phyloP scores from a whole-genome alignment of 352 stramenopile genomes.

The Phytophthora chlamydospora region DNA sequence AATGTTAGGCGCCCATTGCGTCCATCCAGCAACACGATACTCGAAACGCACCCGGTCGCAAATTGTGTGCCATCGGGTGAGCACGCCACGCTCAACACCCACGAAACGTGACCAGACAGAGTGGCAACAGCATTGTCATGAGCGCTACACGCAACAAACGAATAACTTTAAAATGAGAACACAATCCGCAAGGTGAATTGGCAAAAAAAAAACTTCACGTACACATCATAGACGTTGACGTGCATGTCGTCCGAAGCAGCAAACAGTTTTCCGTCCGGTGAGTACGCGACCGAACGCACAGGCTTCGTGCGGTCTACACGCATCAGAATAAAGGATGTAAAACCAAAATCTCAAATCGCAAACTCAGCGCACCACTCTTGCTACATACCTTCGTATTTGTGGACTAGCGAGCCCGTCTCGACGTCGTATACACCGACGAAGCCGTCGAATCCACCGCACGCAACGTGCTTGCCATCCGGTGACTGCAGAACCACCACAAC shows the following conservation, averaged over 20 bases:
- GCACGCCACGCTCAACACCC: slow-evolving; percentile 87
- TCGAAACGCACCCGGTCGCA: slow-evolving; percentile 67
- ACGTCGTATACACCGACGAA: slow-evolving; percentile 89
- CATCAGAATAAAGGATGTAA: not conserved
- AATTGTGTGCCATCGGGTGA: slow-evolving; percentile 87
- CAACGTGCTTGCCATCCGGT: slow-evolving; percentile 83
- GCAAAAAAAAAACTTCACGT: slow-evolving; percentile 34
- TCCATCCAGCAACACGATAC: not conserved
- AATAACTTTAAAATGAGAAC: not conserved
- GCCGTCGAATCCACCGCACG: slow-evolving; percentile 81
- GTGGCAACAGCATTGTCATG: slow-evolving; percentile 83
- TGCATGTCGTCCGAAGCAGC: slow-evolving; percentile 92
- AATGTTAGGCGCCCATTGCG: not conserved
- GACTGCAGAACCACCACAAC: slow-evolving; percentile 44
- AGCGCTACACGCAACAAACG: slow-evolving; percentile 36
- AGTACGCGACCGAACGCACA: slow-evolving; percentile 87
- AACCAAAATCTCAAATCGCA: no score
- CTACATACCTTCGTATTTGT: slow-evolving; percentile 82
- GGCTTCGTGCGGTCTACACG: slow-evolving; percentile 82
- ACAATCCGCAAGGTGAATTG: not conserved
- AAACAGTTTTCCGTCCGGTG: slow-evolving; percentile 86
- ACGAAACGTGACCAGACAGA: slow-evolving; percentile 89
- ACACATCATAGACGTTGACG: slow-evolving; percentile 93
- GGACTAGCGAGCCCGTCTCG: slow-evolving; percentile 76
- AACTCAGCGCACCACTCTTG: no score